Base-by-base conservation (phyloP, 2,329 filamentous ascomycete species). In the Xylaria sp. region DNA sequence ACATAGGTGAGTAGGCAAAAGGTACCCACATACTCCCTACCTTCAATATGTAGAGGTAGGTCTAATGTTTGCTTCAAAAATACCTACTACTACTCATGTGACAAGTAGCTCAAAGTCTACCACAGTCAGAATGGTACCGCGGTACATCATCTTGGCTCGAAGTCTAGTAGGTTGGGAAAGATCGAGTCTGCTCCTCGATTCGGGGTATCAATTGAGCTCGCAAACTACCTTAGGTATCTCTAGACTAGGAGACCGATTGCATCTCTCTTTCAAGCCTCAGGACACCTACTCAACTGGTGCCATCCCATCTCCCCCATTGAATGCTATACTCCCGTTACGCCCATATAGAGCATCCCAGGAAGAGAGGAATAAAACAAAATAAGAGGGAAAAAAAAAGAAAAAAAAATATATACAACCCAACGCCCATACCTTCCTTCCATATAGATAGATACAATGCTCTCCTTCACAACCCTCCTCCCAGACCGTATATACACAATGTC, bases 381-480 rank as follows among this genome's bases (percentile, higher is more conserved):
- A 7, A 27, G 10, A 29, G 27, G 17, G n/a, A 22, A n/a, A 39
- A 27, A 15, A 20, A 31, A 29, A 22, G 29, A 4, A 44, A 47
- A 49, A 38, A 29, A 49, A 20, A 11, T 66, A 63, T 53, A 33
- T 62, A 65, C 54, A 67, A 61, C 54, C 27, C 61, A 45, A 54
- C 38, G 47, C 57, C 47, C 27, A 54, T 64, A 36, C n/a, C 45
- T 45, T 31, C 61, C 55, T n/a, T n/a, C n/a, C n/a, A n/a, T n/a
- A n/a, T n/a, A 22, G 55, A 61, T 53, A 51, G n/a, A 65, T 61
- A 64, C 57, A 61, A 31, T 9, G 11, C 50, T 51, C 50, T 45
- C 51, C 39, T 22, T 56, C 13, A 17, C 36, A 29, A 13, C 51
- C 15, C 17, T 20, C 31, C 31, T 36, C 7, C 31, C 29, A 36